phyloP scores from a whole-genome alignment of 345 rosid species.

The Rhizophora apiculata region DNA sequence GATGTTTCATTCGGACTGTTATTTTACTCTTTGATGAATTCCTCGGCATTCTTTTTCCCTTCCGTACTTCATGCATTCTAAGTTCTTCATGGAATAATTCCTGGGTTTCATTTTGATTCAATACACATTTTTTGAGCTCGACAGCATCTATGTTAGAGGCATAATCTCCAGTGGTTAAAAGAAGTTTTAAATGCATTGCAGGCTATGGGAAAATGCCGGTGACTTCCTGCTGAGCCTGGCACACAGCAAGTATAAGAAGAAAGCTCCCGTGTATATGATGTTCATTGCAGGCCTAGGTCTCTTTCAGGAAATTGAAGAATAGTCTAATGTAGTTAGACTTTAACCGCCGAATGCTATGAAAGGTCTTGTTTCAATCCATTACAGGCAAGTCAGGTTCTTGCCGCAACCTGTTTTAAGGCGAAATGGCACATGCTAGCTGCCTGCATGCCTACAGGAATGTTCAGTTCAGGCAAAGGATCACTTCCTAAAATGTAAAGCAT shows the following conservation, averaged over 20 bases:
- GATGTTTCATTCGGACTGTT: background rate
- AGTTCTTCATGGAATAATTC: background rate
- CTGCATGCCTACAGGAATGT: background rate
- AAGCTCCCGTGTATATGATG: constrained; percentile 16
- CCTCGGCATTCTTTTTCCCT: background rate
- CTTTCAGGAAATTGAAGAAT: constrained; percentile 17
- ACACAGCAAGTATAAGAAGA: constrained; percentile 40
- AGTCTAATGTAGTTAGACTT: constrained; percentile 16
- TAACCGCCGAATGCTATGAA: constrained; percentile 22
- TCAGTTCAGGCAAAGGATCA: constrained; percentile 2
- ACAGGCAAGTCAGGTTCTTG: constrained; percentile 3
- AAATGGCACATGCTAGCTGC: constrained; percentile 16
- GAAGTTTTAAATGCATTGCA: constrained; percentile 27
- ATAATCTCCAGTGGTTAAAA: background rate
- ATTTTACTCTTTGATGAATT: background rate
- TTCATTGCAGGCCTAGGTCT: constrained; percentile 16
- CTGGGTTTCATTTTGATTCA: too few relatives aligned
- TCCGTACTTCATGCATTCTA: background rate
- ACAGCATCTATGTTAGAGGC: too few relatives aligned
- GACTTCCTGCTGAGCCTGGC: constrained; percentile 62
- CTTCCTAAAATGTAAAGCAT: background rate
- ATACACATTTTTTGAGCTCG: too few relatives aligned
- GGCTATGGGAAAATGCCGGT: constrained; percentile 90
- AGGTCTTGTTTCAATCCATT: constrained; percentile 9
- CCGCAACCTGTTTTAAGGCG: constrained; percentile 11